Base-by-base conservation (phyloP, 2,329 filamentous ascomycete species). In the Uncinocarpus reesii region DNA sequence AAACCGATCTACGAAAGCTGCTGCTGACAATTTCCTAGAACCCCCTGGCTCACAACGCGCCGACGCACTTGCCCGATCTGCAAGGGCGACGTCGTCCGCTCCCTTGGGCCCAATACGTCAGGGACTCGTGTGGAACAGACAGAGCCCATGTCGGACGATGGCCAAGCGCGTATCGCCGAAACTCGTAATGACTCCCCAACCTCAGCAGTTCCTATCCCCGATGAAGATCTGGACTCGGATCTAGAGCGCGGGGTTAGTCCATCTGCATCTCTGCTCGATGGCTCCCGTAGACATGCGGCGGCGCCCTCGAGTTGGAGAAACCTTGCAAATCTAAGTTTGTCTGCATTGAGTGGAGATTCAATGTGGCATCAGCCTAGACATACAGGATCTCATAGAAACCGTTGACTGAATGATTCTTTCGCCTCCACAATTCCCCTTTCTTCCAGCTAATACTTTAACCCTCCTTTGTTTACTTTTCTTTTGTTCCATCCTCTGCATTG, bases 31-130 rank as follows among this genome's bases (percentile, higher is more conserved):
- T 26, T 31, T 28, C 3, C 21, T 55, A 95, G 88, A 62, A 96
- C 92, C 3, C 92, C 92, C 1, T 98, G 92, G 92, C 73, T 98
- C 45, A 95, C 90, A 0, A 96, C 89, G 13, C 82, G 90, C 42
- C 84, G 92, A 54, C 83, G 92, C 54, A 98, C 92, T n/a, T 98
- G 92, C 60, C 92, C 92, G 0, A 96, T 98, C 52, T 98, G 92
- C 71, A 98, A 98, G 71, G 88, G 89, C 42, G 92, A 98, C 62
- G 92, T 98, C 29, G 90, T 98, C 13, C 66, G 70, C 36, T 72
- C 70, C 1, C 61, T 87, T 32, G 53, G 52, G 10, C 21, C 45
- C 4, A 26, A 36, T 21, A 31, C 40, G 11, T 45, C 49, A 28
- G 49, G 47, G 36, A 26, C 34, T 1, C 36, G 26, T 11, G 21